Evolutionary conservation across 1,284 basidiomycete species (phyloP), one percentile per base, ranked within the genome.

Genomic region (Malassezia nana): DNA sequence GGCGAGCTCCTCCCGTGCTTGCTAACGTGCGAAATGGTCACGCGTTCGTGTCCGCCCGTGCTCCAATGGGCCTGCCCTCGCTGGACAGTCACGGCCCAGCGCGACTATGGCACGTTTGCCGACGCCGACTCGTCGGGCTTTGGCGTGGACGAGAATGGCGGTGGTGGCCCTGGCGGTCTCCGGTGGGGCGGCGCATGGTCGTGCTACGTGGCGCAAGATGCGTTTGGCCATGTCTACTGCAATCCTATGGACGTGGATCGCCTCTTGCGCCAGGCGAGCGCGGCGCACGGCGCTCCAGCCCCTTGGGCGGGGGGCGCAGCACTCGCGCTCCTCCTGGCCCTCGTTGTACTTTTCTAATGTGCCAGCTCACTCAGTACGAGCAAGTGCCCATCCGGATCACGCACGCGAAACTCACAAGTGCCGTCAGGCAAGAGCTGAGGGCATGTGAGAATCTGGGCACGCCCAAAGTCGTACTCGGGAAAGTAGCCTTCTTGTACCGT

Each of bases 1-100:
- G 69, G 69, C 53, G 71, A 74, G 58, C 43, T 74, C 30, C 50
- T 72, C 4, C 71, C 71, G 4, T 74, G 71, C 60, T 57, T 72
- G 26, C 64, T 66, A 20, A 67, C 62, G 12, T 74, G 71, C 60
- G 63, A 69, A 41, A 66, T 63, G 52, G 71, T 74, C 13, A 55
- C 52, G 29, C 57, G 67, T 0, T 63, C 59, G 2, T 74, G 71
- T 52, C 71, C 69, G 33, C 66, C 70, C 12, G 24, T 71, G 33
- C 55, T 70, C 24, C 43, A 62, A 16, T 74, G 71, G 71, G 32
- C 50, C 5, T 74, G 71, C 43, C 71, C 71, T 2, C 30, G 52
- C 1, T 74, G 71, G 71, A 69, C 66, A 40, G 57, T 74, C 15
- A 66, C 69, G 0, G 67, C 69, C 5, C 64, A 72, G 55, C 52